Base-by-base conservation (phyloP, 352 stramenopile genomes). In the Phytophthora hybrid region DNA sequence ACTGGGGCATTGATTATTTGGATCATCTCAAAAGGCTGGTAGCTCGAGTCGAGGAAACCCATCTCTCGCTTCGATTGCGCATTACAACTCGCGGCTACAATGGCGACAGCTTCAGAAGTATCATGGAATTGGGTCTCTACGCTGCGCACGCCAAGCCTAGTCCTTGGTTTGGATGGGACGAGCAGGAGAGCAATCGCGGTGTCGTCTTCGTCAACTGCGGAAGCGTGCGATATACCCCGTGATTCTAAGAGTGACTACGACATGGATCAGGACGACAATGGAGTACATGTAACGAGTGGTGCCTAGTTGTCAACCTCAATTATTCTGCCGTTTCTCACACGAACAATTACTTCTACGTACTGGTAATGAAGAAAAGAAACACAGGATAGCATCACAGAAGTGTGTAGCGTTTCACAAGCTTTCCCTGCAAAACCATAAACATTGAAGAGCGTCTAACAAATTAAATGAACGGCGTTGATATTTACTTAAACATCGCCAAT, bases 61-160 rank as follows among this genome's bases (percentile, higher is more conserved):
- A 84, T 55, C 71, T 68, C 14, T 61, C 23, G 13, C 44, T 86
- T 34, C 56, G 58, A 1, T 59, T 86, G 21, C 77, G 77, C 10
- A 55, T 81, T 39, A 71, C 49, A 3, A 65, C 66, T 1, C 34
- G 49, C 1, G 69, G 74, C 3, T 69, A 58, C 26, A 67, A 66
- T n/a, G 54, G 44, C 0, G 57, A 60, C 5, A 73, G 59, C 9
- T 82, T 84, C 37, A 61, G 54, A 18, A 64, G 61, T 18, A 66
- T 86, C 16, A 39, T 58, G 18, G 77, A 86, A 34, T 51, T 86
- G 23, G 79, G 79, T 4, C 47, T 84, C 31, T 84, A 78, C 60
- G 74, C 79, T 1, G 46, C 41, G 1, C 19, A 63, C 9, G 69
- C 77, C 16, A 67, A 80, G 34, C 77, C 77, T 14, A 83, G 69